Evolutionary conservation across 1,284 basidiomycete genomes (phyloP).

Genomic region (Trametes sp.): DNA sequence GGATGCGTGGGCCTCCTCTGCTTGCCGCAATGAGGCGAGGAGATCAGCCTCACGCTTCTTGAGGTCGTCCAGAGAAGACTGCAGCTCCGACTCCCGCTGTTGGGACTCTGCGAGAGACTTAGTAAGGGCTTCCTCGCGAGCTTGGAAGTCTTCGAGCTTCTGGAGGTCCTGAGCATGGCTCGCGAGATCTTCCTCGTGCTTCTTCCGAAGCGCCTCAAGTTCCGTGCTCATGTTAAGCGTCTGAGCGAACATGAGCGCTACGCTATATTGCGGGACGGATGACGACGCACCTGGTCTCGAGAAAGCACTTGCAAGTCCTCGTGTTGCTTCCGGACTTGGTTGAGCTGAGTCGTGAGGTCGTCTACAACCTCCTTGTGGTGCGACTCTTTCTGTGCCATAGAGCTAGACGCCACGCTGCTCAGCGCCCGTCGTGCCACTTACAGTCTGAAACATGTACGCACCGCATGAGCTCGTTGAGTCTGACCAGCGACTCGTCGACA

Average conservation of each 20-base stretch:
- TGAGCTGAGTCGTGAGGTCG: constrained; percentile 70
- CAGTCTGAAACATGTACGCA: constrained; percentile 47
- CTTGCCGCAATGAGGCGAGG: constrained; percentile 54
- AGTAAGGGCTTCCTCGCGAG: constrained; percentile 62
- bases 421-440: constrained; percentile 1
- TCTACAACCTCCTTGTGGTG: constrained; percentile 82
- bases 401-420: constrained; percentile 51
- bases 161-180: constrained; percentile 39
- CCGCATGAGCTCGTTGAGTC: constrained; percentile 89
- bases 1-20: constrained; percentile 54
- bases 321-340: constrained; percentile 75
- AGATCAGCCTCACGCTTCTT: constrained; percentile 65
- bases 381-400: constrained; percentile 95
- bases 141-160: constrained; percentile 58
- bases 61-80: constrained; percentile 56
- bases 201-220: constrained; percentile 73
- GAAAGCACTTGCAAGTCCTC: constrained; percentile 83
- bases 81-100: constrained; percentile 36
- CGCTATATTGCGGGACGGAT: neutral
- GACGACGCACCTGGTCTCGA: constrained; percentile 72
- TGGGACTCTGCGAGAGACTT: constrained; percentile 57
- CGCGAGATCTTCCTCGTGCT: constrained; percentile 60
- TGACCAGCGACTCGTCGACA: constrained; percentile 71
- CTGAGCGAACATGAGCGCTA: constrained; percentile 45
- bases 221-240: constrained; percentile 87